Conservation (phyloP, 805 yeast genomes). For the Ogataea paradorogensis region DNA sequence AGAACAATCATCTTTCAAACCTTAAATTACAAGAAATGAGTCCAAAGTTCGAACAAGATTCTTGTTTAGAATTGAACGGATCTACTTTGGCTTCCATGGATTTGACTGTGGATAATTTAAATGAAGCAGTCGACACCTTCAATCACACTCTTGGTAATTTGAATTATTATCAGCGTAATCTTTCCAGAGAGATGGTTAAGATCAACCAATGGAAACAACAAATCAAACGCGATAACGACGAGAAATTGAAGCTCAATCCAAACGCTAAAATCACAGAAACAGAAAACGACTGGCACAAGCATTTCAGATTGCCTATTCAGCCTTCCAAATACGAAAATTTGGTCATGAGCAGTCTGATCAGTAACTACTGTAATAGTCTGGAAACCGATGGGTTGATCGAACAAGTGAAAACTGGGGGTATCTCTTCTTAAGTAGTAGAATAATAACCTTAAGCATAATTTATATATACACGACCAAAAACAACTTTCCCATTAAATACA, state of each 20-base stretch:
- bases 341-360: conserved; percentile 64
- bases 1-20: conserved; percentile 63
- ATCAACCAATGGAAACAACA: conserved; percentile 73
- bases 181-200: conserved; percentile 65
- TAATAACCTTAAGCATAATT: neutral
- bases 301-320: conserved; percentile 66
- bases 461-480: conserved; percentile 4
- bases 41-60: conserved; percentile 15
- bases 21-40: conserved; percentile 30
- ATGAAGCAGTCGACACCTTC: conserved; percentile 69
- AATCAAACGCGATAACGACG: conserved; percentile 61
- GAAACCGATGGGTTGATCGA: conserved; percentile 69
- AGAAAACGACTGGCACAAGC: conserved; percentile 56
- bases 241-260: conserved; percentile 56
- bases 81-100: conserved; percentile 40
- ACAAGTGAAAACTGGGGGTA: conserved; percentile 58
- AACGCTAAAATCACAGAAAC: conserved; percentile 46
- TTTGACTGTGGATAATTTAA: conserved; percentile 56
- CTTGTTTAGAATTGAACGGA: conserved; percentile 37
- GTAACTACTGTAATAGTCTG: conserved; percentile 66
- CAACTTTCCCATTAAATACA: conserved; percentile 3
- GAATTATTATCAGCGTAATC: conserved; percentile 77
- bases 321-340: conserved; percentile 75
- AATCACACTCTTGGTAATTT: conserved; percentile 76
- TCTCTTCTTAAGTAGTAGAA: conserved; percentile 16